A percentile compares a stretch with the other conserved stretches of the same genome.
Conservation (phyloP, 148 eudicot species). For the Amaranthus cruentus region DNA sequence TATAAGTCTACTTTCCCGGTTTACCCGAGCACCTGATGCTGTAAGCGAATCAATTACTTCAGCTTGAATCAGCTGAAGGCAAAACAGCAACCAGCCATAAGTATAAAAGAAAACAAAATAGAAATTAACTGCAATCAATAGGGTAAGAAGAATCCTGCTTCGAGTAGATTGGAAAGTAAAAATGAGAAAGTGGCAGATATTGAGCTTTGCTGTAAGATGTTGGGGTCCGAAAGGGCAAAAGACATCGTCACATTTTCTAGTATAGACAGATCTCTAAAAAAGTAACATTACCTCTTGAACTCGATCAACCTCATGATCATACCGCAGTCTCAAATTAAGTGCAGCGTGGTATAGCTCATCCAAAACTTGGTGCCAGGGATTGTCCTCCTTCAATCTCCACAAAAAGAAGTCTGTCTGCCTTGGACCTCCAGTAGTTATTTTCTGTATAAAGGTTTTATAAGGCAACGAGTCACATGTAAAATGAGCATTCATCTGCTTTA, state of each 20-base stretch:
- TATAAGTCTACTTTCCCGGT: no score
- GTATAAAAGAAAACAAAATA: no score
- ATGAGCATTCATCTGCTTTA: neutral
- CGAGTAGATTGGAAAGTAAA: no score
- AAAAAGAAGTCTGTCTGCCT: constrained; percentile 35
- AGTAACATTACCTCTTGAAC: constrained; percentile 56
- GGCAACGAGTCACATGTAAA: neutral
- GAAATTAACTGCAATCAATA: no score
- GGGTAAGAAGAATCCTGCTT: no score
- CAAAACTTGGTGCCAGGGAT: constrained; percentile 53
- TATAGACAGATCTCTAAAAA: neutral
- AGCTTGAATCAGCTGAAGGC: no score
- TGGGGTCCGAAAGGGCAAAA: constrained; percentile 17
- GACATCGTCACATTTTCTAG: neutral
- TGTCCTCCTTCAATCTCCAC: constrained; percentile 54
- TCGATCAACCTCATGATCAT: constrained; percentile 51
- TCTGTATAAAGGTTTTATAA: constrained; percentile 37
- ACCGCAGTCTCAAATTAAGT: constrained; percentile 60
- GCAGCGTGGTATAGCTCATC: constrained; percentile 92
- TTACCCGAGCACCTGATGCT: no score
- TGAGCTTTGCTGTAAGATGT: neutral
- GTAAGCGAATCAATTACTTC: no score
- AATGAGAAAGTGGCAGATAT: no score
- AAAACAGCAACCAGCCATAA: no score
- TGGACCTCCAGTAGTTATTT: constrained; percentile 35